phyloP scores from a whole-genome alignment of 2,329 filamentous ascomycete species.

The Clathrospora elynae region DNA sequence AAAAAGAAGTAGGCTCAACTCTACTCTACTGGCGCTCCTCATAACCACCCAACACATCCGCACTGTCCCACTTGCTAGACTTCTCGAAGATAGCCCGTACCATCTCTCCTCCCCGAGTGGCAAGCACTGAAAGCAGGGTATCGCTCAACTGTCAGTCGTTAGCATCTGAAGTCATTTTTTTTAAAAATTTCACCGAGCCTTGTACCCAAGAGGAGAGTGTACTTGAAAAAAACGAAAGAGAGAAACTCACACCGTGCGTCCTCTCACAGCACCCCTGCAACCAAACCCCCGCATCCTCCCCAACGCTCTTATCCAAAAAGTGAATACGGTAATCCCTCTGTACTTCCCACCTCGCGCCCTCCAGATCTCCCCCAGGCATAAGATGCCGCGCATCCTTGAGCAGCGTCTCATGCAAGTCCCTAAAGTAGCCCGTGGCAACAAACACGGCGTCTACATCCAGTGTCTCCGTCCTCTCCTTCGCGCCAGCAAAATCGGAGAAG shows the following conservation, averaged over 20 bases:
- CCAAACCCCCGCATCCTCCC: constrained; percentile 79
- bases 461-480: constrained; percentile 58
- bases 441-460: constrained; percentile 81
- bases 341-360: constrained; percentile 65
- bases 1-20: no score
- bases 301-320: constrained; percentile 70
- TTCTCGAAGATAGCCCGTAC: constrained; percentile 72
- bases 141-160: constrained; percentile 68
- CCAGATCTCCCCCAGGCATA: constrained; percentile 59
- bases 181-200: background rate
- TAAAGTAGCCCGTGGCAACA: constrained; percentile 83
- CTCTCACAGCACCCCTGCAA: constrained; percentile 92
- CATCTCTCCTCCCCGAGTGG: constrained; percentile 76
- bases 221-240: background rate
- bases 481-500: constrained; percentile 42
- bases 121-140: constrained; percentile 77
- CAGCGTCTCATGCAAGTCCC: constrained; percentile 78
- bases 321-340: constrained; percentile 78
- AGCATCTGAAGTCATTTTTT: constrained; percentile 8
- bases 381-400: constrained; percentile 68
- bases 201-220: no score
- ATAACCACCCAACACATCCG: constrained; percentile 33
- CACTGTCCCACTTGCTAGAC: constrained; percentile 32
- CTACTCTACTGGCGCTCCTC: constrained; percentile 22
- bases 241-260: constrained; percentile 80